Base-by-base conservation (phyloP, 2,329 filamentous ascomycete genomes). In the Tetracladium maxilliforme region DNA sequence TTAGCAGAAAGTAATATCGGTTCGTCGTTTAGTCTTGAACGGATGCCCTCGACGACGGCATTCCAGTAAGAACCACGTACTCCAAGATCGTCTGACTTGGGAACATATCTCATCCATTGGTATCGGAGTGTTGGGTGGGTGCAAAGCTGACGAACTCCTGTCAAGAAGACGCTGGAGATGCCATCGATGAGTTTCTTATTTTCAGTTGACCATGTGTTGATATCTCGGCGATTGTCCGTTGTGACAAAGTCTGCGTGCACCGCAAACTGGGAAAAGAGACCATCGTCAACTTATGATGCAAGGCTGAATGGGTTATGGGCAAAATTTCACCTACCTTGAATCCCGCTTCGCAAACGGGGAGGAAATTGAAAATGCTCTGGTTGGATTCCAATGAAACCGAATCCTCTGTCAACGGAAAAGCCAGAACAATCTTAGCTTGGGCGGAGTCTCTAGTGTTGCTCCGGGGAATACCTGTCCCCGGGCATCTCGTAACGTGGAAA, bases 171-270 rank as follows among this genome's bases (percentile, higher is more conserved):
- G 1, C 43, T 34, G 1, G 51, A 48, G 8, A 64, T 43, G 4
- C 39, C 41, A 5, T 38, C 25, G 1, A 49, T 30, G 0, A 64
- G 44, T 0, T 16, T 30, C 4, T 25, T 11, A 27, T 65, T 66
- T 10, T 58, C 34, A 2, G 16, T 23, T 0, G 56, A 59, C 3
- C 39, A 41, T 0, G 23, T 24, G 11, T 43, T 36, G 10, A 63
- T 43, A 23, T 56, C 52, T 31, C 64, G 42, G 1, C 61, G 43
- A 31, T 42, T 58, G 4, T 54, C 58, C 10, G 51, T 36, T 0
- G 53, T 61, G 19, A 57, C 54, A 27, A 64, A 65, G 31, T 65
- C 59, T 6, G 54, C 45, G 6, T 65, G 59, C 8, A 66, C 56
- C 3, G 63, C 35, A 21, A 65, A 64, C 42, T 55, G n/a, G n/a